These are phyloP conservation scores for Saccharomyces jurei DNA, from an alignment of 805 yeast species.

Conservation along the genomic window DNA sequence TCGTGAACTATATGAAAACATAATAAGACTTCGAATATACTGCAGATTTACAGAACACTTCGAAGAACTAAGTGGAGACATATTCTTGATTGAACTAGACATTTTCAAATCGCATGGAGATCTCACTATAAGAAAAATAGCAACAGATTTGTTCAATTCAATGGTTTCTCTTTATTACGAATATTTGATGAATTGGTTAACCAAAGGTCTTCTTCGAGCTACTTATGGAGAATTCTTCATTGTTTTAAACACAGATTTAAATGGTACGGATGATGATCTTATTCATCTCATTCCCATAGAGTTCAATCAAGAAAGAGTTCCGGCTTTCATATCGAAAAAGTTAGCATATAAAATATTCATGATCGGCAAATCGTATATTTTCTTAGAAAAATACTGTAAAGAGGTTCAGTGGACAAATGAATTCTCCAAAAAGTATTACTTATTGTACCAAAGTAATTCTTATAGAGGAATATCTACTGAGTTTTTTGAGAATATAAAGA, in stretches of 20 bases:
- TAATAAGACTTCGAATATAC: slow-evolving; percentile 51
- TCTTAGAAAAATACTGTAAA: slow-evolving; percentile 54
- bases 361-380: slow-evolving; percentile 66
- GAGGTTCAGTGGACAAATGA: slow-evolving; percentile 58
- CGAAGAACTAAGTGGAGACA: slow-evolving; percentile 35
- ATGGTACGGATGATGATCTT: neutral
- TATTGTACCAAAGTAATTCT: slow-evolving; percentile 7
- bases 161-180: slow-evolving; percentile 53
- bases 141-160: slow-evolving; percentile 38
- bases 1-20: slow-evolving; percentile 40
- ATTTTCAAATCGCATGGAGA: slow-evolving; percentile 60
- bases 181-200: slow-evolving; percentile 57
- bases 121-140: slow-evolving; percentile 35
- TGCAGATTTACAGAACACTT: slow-evolving; percentile 36
- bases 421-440: slow-evolving; percentile 29
- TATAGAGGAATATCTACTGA: slow-evolving; percentile 3
- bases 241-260: slow-evolving; percentile 6
- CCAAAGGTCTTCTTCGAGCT: slow-evolving; percentile 53
- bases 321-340: slow-evolving; percentile 32
- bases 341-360: slow-evolving; percentile 44
- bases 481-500: slow-evolving; percentile 32
- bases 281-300: slow-evolving; percentile 9
- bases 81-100: slow-evolving; percentile 47
- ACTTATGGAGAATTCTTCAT: slow-evolving; percentile 58
- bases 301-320: slow-evolving; percentile 26